These are phyloP conservation scores for Kluyveromyces wickerhamii DNA, from an alignment of 805 yeast species.

Conservation along the genomic window DNA sequence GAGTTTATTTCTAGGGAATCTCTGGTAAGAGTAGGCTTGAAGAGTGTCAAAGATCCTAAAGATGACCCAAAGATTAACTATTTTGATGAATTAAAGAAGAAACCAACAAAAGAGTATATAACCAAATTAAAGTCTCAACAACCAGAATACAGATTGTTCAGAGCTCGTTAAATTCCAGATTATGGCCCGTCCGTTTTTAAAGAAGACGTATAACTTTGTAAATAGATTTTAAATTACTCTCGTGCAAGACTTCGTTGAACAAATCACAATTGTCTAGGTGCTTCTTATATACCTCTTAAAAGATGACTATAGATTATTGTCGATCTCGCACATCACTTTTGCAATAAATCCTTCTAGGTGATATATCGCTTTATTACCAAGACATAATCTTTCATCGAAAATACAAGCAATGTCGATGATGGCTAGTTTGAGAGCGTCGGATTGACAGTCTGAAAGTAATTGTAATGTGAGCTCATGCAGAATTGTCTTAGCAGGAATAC, in stretches of 20 bases:
- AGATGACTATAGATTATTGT: no score
- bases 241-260: no score
- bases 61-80: slow-evolving; percentile 41
- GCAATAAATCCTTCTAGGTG: slow-evolving; percentile 95
- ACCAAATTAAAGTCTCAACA: slow-evolving; percentile 44
- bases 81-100: slow-evolving; percentile 42
- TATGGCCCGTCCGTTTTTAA: no score
- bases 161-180: slow-evolving; percentile 55
- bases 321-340: slow-evolving; percentile 71
- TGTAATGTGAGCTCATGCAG: slow-evolving; percentile 53
- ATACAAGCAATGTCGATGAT: slow-evolving; percentile 55
- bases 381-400: slow-evolving; percentile 77
- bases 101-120: slow-evolving; percentile 59
- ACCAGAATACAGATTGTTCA: slow-evolving; percentile 48
- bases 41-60: slow-evolving; percentile 37
- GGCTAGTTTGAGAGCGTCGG: slow-evolving; percentile 31
- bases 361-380: slow-evolving; percentile 84
- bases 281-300: neutral
- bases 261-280: slow-evolving; percentile 3
- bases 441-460: slow-evolving; percentile 29
- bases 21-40: slow-evolving; percentile 64
- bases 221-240: no score
- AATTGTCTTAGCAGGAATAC: slow-evolving; percentile 83
- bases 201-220: no score
- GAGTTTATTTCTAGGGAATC: slow-evolving; percentile 68